Evolutionary conservation across 257 asterid genomes (phyloP), one percentile per base, ranked within the genome.

Genomic region (Catharanthus roseus): DNA sequence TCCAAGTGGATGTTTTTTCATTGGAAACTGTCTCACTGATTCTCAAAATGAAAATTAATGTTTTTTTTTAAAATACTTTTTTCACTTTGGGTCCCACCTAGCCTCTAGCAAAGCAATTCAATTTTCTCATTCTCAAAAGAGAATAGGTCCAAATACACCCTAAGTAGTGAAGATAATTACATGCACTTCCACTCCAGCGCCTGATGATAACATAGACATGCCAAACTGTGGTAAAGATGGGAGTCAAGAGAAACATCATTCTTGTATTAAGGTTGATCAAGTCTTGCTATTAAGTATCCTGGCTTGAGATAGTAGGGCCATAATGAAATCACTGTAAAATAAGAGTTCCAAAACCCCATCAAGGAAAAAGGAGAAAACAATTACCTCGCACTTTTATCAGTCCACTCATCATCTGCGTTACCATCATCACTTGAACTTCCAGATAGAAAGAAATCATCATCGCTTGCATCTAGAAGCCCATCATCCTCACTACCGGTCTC

Each of bases 401-500:
- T 86, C 97, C 82, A 85, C 82, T 91, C 96, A 68, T 91, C 97
- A 83, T 91, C 99, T 62, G 99, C 96, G 60, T 95, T 88, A 67
- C 88, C 95, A 5, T 90, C 96, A 64, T 91, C 98, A 76, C 97
- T 91, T 57, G 99, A 95, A 87, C 96, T 89, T 74, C 95, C 97
- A 75, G 84, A 73, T 66, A 88, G 69, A 78, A 91, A 91, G 86
- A 91, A 91, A 84, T 91, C 99, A 75, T 95, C 99, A 5, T 88
- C 96, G 70, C 96, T 88, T 67, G 75, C 78, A 80, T 95, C 96
- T 74, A 91, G 81, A 72, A 85, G 88, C 56, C 95, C 99, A 82
- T 91, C 99, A 56, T 95, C 99, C 80, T 95, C 99, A 65, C 95
- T 91, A 74, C 97, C 99, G 5, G 99, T 95, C 83, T 95, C 99